Conservation (phyloP, 495 filamentous ascomycete species). For the Tuber magnatum region DNA sequence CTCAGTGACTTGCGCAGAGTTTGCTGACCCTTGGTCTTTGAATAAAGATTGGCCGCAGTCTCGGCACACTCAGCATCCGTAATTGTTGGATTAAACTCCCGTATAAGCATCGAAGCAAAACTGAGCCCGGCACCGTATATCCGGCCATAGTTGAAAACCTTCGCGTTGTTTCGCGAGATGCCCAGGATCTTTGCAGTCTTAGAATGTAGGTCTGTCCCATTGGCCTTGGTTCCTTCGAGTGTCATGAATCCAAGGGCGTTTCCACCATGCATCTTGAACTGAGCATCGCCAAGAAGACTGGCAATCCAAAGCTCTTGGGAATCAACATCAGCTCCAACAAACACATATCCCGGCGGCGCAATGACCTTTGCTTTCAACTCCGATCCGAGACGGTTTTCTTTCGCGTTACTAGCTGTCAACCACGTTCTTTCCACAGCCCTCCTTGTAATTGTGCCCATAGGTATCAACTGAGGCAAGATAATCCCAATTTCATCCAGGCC, state of each 20-base stretch:
- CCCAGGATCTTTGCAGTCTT: slow-evolving; percentile 85
- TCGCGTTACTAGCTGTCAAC: slow-evolving; percentile 96
- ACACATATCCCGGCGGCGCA: slow-evolving; percentile 80
- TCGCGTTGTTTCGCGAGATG: slow-evolving; percentile 89
- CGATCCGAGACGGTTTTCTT: slow-evolving; percentile 87
- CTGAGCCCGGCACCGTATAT: slow-evolving; percentile 95
- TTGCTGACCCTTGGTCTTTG: slow-evolving; percentile 79
- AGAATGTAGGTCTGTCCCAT: slow-evolving; percentile 90
- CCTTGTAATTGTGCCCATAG: slow-evolving; percentile 97
- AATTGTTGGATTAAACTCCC: slow-evolving; percentile 83
- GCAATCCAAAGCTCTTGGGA: slow-evolving; percentile 99
- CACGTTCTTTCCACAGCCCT: slow-evolving; percentile 96
- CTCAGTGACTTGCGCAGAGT: slow-evolving; percentile 60
- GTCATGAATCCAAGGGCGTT: slow-evolving; percentile 99
- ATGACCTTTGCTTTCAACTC: slow-evolving; percentile 96
- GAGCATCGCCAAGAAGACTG: slow-evolving; percentile 85
- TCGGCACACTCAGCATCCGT: slow-evolving; percentile 67
- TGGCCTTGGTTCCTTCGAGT: slow-evolving; percentile 85
- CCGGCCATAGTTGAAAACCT: slow-evolving; percentile 97
- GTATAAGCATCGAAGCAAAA: slow-evolving; percentile 80
- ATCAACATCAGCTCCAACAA: slow-evolving; percentile 96
- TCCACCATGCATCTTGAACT: slow-evolving; percentile 87
- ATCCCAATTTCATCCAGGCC: slow-evolving; percentile 52
- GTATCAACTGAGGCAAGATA: slow-evolving; percentile 97
- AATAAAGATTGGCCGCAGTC: slow-evolving; percentile 73